phyloP scores from a whole-genome alignment of 2,329 filamentous ascomycete genomes.

The Stagonosporopsis tanaceti region DNA sequence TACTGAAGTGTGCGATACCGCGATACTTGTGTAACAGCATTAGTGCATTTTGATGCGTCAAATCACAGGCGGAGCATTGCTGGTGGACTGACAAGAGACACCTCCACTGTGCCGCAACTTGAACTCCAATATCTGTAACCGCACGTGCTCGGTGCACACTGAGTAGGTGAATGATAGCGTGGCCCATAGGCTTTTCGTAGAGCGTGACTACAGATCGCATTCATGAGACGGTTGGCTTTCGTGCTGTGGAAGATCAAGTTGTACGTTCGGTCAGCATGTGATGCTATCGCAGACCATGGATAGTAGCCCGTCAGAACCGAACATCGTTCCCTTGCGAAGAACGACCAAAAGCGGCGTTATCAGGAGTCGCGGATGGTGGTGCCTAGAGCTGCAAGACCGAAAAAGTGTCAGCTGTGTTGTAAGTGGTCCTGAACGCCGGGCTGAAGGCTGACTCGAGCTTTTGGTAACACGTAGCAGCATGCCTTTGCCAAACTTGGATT shows the following conservation, averaged over 20 bases:
- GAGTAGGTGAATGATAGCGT: not conserved
- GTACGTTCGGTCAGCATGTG: not conserved
- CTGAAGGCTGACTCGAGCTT: constrained; percentile 11
- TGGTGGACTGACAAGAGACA: not conserved
- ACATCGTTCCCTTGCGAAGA: constrained; percentile 1
- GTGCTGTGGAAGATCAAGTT: not conserved
- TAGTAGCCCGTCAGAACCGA: not conserved
- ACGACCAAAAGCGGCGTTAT: constrained; percentile 9
- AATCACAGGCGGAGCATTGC: not conserved
- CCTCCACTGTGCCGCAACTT: not conserved
- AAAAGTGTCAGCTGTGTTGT: constrained; percentile 8
- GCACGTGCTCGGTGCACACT: not conserved
- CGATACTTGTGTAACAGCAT: not conserved
- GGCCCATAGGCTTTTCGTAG: too few species aligned
- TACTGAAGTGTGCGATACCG: not conserved
- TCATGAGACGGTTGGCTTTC: too few species aligned
- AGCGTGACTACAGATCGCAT: too few species aligned
- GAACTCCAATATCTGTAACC: not conserved
- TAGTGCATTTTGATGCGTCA: too few species aligned
- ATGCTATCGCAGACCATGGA: not conserved
- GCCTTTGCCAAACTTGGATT: constrained; percentile 1
- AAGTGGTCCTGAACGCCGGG: not conserved
- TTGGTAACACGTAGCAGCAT: constrained; percentile 10
- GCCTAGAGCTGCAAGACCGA: not conserved
- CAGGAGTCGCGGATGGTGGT: not conserved